Base-by-base conservation (phyloP, 805 yeast genomes). In the Gaillardinia entomophila region DNA sequence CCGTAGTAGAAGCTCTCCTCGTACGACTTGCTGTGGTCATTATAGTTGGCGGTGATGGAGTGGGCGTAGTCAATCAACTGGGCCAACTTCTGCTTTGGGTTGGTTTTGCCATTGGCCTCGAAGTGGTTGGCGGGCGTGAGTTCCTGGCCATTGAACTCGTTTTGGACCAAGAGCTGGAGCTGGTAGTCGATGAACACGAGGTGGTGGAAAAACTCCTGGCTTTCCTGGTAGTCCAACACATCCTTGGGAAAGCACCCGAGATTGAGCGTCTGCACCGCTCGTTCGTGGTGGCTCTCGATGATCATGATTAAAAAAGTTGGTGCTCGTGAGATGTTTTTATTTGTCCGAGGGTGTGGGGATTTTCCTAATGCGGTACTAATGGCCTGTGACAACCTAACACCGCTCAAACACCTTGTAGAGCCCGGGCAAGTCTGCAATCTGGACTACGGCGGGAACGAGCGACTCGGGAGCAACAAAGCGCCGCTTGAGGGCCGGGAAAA, bases 361-460 rank as follows among this genome's bases (percentile, higher is more conserved):
- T 5, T 12, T 6, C n/a, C 12, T 22, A 11, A 10, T n/a, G n/a
- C n/a, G n/a, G n/a, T n/a, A n/a, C n/a, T n/a, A n/a, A n/a, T n/a
- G n/a, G n/a, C n/a, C n/a, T n/a, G n/a, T 12, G 11, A 20, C 24
- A 20, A 20, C 15, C 55, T 46, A 84, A 48, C 98, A 92, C 52
- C 98, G 69, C 61, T 92, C 98, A 64, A 92, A 92, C 4, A 94
- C 95, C 47, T 71, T 75, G 57, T 92, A 92, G 35, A 92, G 62
- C 0, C 95, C 95, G 2, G 97, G 97, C 19, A 92, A 57, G 51
- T 81, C 88, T 0, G 98, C 97, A 24, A 92, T 76, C 53, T 90
- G 96, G 4, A 85, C 72, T 3, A 88, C 76, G 35, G 76, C 79
- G 11, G 64, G 49, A 4, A 56, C 42, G 24, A 87, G 45, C 3